Base-by-base conservation (phyloP, 306 rosid genomes). In the Lathyrus aphaca region DNA sequence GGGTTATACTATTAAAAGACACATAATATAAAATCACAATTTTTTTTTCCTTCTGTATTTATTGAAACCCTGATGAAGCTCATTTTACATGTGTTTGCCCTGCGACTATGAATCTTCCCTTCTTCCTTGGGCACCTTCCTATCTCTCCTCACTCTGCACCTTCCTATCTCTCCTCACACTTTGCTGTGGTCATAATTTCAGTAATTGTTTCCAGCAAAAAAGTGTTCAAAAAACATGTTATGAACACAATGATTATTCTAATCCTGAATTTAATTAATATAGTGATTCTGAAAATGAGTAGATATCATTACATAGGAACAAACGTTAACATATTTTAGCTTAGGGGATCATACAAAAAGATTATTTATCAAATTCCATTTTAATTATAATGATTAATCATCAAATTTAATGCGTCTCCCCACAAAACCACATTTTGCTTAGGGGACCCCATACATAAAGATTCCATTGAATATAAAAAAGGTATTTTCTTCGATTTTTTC, bases 51-150 rank as follows among this genome's bases (percentile, higher is more conserved):
- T 32, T 23, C 10, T 15, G 17, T 45, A 0, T 23, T 29, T 21
- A 2, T 66, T 18, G 42, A 65, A 57, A 21, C 30, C 27, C n/a
- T 11, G 5, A 66, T 58, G 66, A 59, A 58, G 13, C 30, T 48
- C 51, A 60, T 49, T 69, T 69, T 2, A 44, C 82, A 69, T 69
- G 73, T 69, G 58, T 63, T 21, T 54, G 5, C 12, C n/a, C 4
- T 12, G 35, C 17, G 35, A 68, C 37, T 56, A 9, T 63, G 57
- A 74, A 74, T 50, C 83, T 79, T 74, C 76, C 83, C 4, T 73
- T 16, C 67, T 17, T 42, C 19, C 46, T 65, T 58, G 48, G 15
- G 17, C 48, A 44, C 39, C 43, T 66, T 72, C 64, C 1, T 12
- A 15, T 37, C 49, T 29, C 37, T 4, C 63, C 29, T 3, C 4